A percentile compares a stretch with the other conserved stretches of the same genome.
Conservation (phyloP, 1,284 basidiomycete genomes). For the Cronartium quercuum region DNA sequence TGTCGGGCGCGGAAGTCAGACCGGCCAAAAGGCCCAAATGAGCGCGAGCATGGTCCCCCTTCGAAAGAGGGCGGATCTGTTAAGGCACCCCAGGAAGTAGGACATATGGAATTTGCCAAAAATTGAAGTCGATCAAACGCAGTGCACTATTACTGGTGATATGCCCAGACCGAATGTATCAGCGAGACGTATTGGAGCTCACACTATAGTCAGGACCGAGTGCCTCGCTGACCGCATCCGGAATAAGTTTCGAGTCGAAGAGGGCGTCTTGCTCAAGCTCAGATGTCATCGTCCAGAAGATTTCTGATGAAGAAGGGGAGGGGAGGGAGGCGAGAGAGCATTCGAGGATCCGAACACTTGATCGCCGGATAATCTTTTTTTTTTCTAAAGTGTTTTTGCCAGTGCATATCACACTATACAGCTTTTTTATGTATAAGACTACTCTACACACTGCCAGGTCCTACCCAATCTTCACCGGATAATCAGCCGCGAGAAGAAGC, state of each 20-base stretch:
- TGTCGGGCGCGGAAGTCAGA: conserved; percentile 24
- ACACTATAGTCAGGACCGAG: neutral
- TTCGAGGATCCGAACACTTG: too few relatives aligned
- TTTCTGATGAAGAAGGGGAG: too few relatives aligned
- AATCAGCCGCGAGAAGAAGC: too few relatives aligned
- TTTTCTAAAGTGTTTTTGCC: too few relatives aligned
- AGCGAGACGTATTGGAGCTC: neutral
- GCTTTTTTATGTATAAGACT: too few relatives aligned
- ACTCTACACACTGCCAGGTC: too few relatives aligned
- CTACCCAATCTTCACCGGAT: too few relatives aligned
- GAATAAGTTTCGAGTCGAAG: neutral
- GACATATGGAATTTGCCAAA: too few relatives aligned
- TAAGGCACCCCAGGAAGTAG: neutral
- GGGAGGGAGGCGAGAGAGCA: too few relatives aligned
- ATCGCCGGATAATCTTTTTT: too few relatives aligned
- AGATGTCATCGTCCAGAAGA: neutral
- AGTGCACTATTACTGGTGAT: neutral
- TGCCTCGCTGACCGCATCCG: neutral
- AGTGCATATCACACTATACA: too few relatives aligned
- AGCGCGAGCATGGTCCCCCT: conserved; percentile 18
- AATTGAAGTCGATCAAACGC: neutral
- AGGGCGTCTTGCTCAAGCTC: neutral
- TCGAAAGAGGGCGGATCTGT: conserved; percentile 33
- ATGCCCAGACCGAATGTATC: neutral
- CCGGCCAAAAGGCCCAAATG: conserved; percentile 20